These are phyloP conservation scores for Leccinellum rugosiceps DNA, from an alignment of 768 basidiomycete genomes.

Conservation along the genomic window DNA sequence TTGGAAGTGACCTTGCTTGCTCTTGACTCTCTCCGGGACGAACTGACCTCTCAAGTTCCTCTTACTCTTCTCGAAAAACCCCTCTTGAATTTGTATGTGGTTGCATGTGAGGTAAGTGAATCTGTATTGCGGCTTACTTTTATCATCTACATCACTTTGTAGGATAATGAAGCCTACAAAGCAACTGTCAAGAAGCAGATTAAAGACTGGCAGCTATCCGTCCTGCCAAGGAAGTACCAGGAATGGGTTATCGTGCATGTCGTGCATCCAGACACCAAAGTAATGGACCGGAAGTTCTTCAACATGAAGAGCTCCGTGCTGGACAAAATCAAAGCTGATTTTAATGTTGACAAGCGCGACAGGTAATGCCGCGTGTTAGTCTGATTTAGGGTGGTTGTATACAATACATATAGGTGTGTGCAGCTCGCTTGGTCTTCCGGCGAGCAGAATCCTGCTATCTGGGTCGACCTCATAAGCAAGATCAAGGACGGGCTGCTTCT, in stretches of 20 bases:
- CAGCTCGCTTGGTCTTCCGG: constrained; percentile 76
- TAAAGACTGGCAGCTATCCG: constrained; percentile 81
- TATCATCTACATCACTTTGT: constrained; percentile 7
- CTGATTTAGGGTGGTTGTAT: constrained; percentile 6
- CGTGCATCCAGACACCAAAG: constrained; percentile 65
- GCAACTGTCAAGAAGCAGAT: constrained; percentile 77
- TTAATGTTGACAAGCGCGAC: constrained; percentile 86
- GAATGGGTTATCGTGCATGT: constrained; percentile 94
- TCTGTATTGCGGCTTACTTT: not conserved
- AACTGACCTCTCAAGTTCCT: constrained; percentile 71
- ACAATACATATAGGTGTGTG: constrained; percentile 56
- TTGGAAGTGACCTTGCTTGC: constrained; percentile 73
- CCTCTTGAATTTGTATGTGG: constrained; percentile 80
- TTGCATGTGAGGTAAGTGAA: constrained; percentile 79
- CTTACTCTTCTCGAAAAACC: constrained; percentile 82
- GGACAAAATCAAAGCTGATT: constrained; percentile 90
- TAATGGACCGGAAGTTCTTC: constrained; percentile 65
- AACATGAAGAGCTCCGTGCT: constrained; percentile 81
- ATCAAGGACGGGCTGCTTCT: constrained; percentile 86
- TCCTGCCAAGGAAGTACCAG: constrained; percentile 72
- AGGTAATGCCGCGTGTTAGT: constrained; percentile 38
- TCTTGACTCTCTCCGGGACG: constrained; percentile 66
- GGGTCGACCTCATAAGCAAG: constrained; percentile 86
- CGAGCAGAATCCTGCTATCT: constrained; percentile 70
- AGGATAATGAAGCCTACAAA: constrained; percentile 76